Conservation (phyloP, 2,329 filamentous ascomycete genomes). For the Lachnellula hyalina region DNA sequence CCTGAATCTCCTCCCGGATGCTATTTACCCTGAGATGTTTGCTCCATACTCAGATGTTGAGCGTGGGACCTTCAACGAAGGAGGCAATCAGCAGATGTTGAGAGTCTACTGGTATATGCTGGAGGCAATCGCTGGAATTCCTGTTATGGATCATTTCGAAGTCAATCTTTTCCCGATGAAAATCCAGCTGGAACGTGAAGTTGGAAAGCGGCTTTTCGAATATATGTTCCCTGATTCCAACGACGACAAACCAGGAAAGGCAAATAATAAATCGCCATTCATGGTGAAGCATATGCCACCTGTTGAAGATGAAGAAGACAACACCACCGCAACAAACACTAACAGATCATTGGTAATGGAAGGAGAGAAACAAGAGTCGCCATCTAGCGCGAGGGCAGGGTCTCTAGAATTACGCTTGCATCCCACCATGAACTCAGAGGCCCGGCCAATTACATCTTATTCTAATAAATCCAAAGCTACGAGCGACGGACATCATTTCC, state of each 20-base stretch:
- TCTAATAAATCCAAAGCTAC: conserved; percentile 20
- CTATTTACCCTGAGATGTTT: conserved; percentile 94
- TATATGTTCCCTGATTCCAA: conserved; percentile 89
- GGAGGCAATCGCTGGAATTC: conserved; percentile 94
- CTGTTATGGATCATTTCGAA: conserved; percentile 95
- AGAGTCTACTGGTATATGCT: conserved; percentile 97
- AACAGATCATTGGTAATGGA: conserved; percentile 17
- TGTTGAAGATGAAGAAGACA: conserved; percentile 30
- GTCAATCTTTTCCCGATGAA: conserved; percentile 90
- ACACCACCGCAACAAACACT: conserved; percentile 28
- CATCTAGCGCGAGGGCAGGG: conserved; percentile 59
- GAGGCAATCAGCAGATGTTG: conserved; percentile 75
- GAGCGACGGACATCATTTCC: conserved; percentile 35
- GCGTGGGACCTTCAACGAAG: conserved; percentile 45
- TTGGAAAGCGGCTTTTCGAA: conserved; percentile 89
- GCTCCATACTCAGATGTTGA: conserved; percentile 75
- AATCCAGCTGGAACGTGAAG: conserved; percentile 86
- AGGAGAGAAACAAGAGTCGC: conserved; percentile 42
- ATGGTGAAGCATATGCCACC: conserved; percentile 47
- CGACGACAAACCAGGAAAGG: conserved; percentile 32
- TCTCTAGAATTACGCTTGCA: conserved; percentile 77
- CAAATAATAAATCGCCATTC: conserved; percentile 58
- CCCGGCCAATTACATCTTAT: conserved; percentile 21
- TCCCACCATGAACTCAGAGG: conserved; percentile 67
- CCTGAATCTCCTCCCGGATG: conserved; percentile 82